Percentiles rank a stretch among this genome's conserved stretches.
These are phyloP conservation scores for Phytophthora megakarya DNA, from an alignment of 352 stramenopile species.

Conservation along the genomic window DNA sequence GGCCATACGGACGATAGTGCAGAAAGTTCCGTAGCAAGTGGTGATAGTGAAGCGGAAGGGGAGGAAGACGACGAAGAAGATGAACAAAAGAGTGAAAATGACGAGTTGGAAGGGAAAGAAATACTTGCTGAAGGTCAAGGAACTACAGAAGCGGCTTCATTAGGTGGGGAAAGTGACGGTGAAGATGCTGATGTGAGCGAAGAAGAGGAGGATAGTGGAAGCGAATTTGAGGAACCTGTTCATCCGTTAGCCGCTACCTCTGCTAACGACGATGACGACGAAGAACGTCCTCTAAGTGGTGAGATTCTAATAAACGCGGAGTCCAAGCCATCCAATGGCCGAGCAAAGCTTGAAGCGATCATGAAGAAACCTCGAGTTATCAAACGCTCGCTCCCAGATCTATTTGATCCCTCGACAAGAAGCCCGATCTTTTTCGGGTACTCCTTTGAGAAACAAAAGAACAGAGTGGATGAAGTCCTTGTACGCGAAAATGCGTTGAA, in stretches of 20 bases:
- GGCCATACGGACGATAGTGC: slow-evolving; percentile 82
- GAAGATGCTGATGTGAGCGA: slow-evolving; percentile 32
- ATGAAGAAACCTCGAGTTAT: slow-evolving; percentile 58
- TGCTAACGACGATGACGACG: slow-evolving; percentile 6
- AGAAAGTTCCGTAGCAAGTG: slow-evolving; percentile 66
- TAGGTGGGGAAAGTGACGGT: slow-evolving; percentile 17
- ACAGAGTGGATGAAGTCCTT: slow-evolving; percentile 45
- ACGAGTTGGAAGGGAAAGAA: slow-evolving; percentile 7
- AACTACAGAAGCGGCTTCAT: slow-evolving; percentile 16
- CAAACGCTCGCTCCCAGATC: slow-evolving; percentile 45
- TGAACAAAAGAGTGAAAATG: slow-evolving; percentile 1
- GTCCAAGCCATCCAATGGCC: slow-evolving; percentile 6
- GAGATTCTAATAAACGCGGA: slow-evolving; percentile 32
- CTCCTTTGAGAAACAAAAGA: slow-evolving; percentile 43
- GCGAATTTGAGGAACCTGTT: slow-evolving; percentile 17
- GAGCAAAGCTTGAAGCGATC: slow-evolving; percentile 33
- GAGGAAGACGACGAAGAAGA: slow-evolving; percentile 15
- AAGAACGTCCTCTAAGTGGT: slow-evolving; percentile 25
- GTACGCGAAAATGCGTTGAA: slow-evolving; percentile 34
- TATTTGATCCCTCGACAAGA: slow-evolving; percentile 51
- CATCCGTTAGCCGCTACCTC: slow-evolving; percentile 8
- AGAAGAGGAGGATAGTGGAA: slow-evolving; percentile 31
- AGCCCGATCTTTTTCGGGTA: slow-evolving; percentile 83
- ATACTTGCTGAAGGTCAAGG: not conserved
- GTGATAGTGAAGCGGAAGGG: slow-evolving; percentile 35